A percentile compares a stretch with the other conserved stretches of the same genome.
Evolutionary conservation across 1,284 basidiomycete genomes (phyloP).

Genomic region (Golubevia sp.): DNA sequence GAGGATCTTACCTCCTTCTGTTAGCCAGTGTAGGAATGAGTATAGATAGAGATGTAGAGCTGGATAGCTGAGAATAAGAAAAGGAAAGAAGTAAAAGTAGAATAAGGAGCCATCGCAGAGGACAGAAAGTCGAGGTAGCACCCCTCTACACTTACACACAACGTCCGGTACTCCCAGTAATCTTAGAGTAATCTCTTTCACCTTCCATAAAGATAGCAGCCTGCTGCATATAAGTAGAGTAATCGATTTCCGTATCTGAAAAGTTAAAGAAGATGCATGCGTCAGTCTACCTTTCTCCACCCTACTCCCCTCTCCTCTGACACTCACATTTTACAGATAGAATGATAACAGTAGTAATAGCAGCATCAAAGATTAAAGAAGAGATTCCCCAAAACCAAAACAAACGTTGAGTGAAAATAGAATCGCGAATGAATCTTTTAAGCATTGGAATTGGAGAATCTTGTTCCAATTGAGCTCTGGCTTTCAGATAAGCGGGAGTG

Average conservation of each 20-base stretch:
- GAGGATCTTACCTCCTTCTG: slow-evolving; percentile 19
- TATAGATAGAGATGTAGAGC: slow-evolving; percentile 52
- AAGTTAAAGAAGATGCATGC: not conserved
- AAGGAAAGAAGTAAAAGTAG: not conserved
- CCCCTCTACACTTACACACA: slow-evolving; percentile 89
- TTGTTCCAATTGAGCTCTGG: not conserved
- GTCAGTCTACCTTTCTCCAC: too few relatives aligned
- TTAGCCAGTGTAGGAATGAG: slow-evolving; percentile 36
- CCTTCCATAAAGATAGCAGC: slow-evolving; percentile 78
- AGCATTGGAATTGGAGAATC: not conserved
- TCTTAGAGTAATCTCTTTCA: slow-evolving; percentile 80
- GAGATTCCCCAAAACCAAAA: not conserved
- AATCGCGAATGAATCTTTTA: not conserved
- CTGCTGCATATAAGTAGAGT: slow-evolving; percentile 89
- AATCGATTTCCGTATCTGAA: slow-evolving; percentile 98
- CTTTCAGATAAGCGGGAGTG: not conserved
- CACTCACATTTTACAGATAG: not conserved
- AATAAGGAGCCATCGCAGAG: not conserved
- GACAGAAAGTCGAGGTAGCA: not conserved
- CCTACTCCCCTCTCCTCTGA: too few relatives aligned
- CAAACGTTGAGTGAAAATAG: not conserved
- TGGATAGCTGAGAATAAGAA: slow-evolving; percentile 24
- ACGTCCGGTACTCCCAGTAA: slow-evolving; percentile 89
- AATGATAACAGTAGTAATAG: not conserved
- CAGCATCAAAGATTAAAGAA: not conserved